Evolutionary conservation across 169 alveolate genomes (phyloP).

Genomic region (Eimeria praecox): DNA sequence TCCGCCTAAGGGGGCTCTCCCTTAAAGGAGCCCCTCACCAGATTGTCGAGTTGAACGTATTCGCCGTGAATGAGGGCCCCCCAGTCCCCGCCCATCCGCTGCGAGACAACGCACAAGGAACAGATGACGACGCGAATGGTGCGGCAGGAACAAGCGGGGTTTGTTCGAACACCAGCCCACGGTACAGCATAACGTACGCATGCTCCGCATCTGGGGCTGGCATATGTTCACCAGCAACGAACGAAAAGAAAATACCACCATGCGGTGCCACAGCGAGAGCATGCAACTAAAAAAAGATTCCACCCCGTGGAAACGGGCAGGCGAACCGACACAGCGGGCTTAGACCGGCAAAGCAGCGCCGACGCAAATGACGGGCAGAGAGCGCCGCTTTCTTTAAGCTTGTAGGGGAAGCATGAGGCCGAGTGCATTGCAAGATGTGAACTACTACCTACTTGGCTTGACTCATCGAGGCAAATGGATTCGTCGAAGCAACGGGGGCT

Average conservation of each 20-base stretch:
- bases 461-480: conserved; percentile 53
- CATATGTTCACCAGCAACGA: not conserved
- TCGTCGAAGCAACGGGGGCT: not conserved
- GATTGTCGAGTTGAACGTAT: conserved; percentile 57
- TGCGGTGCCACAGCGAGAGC: not conserved
- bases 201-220: not conserved
- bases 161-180: not conserved
- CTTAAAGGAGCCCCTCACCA: conserved; percentile 37
- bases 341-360: conserved; percentile 10
- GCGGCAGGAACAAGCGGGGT: not conserved
- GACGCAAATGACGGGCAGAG: not conserved
- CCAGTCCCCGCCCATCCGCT: conserved; percentile 67
- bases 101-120: conserved; percentile 32
- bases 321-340: not conserved
- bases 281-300: not conserved
- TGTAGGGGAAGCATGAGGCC: not conserved
- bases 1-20: conserved; percentile 51
- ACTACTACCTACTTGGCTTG: conserved; percentile 15
- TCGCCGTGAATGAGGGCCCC: conserved; percentile 44
- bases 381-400: not conserved
- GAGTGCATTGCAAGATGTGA: not conserved
- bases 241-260: not conserved
- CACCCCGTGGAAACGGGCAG: not conserved
- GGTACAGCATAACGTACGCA: not conserved
- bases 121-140: not conserved